These are phyloP conservation scores for Nidula niveotomentosa DNA, from an alignment of 1,284 basidiomycete genomes.

Conservation along the genomic window DNA sequence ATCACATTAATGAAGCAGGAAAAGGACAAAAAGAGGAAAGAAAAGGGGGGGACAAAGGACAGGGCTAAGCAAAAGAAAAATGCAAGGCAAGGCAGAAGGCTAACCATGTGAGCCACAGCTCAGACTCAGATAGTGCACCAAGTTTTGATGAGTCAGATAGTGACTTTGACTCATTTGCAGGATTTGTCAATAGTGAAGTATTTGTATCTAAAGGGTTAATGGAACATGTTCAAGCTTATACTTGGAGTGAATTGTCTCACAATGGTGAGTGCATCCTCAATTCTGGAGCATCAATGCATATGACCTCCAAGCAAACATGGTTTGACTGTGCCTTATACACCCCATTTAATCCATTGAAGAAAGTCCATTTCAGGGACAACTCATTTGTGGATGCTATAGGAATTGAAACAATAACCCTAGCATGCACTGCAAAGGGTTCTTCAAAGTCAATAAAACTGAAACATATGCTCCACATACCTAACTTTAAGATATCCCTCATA, in stretches of 20 bases:
- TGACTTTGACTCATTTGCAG: not conserved
- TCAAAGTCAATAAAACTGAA: not conserved
- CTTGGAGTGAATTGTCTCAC: not conserved
- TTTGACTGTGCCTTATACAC: constrained; percentile 5
- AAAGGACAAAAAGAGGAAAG: not conserved
- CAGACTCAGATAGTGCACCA: not conserved
- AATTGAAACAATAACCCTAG: constrained; percentile 5
- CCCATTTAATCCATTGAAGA: constrained; percentile 1
- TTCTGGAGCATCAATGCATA: constrained; percentile 10
- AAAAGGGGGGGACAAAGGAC: constrained; percentile 3
- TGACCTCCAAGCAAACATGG: constrained; percentile 8
- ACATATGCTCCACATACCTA: constrained; percentile 2
- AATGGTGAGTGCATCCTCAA: constrained; percentile 5
- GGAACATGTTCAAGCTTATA: constrained; percentile 9
- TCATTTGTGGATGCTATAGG: constrained; percentile 5
- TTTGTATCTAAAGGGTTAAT: constrained; percentile 9
- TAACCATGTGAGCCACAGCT: not conserved
- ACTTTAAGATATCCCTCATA: constrained; percentile 6
- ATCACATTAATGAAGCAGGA: not conserved
- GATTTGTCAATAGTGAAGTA: not conserved
- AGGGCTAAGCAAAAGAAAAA: constrained; percentile 4
- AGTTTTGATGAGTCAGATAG: too few species aligned
- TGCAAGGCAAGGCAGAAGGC: constrained; percentile 4
- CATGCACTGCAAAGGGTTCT: not conserved
- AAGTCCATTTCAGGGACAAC: constrained; percentile 8